Conservation (phyloP, 2,329 filamentous ascomycete genomes). For the Stachybotrys echinatus region DNA sequence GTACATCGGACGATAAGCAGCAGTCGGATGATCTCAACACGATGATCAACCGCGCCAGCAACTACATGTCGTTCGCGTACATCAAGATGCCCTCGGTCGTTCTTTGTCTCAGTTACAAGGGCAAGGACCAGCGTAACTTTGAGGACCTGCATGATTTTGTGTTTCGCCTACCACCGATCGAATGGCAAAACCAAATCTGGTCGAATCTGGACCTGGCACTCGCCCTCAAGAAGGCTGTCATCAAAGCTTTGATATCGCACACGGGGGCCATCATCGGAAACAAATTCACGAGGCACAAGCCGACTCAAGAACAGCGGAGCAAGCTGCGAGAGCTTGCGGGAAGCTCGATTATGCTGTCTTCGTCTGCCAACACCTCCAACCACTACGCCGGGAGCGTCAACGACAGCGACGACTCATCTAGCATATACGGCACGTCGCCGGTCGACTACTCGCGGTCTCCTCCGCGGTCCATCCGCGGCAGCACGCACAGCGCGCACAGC, state of each 20-base stretch:
- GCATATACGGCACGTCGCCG: slow-evolving; percentile 45
- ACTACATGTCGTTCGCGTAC: slow-evolving; percentile 95
- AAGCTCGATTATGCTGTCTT: slow-evolving; percentile 58
- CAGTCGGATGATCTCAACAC: slow-evolving; percentile 86
- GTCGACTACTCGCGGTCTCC: slow-evolving; percentile 56
- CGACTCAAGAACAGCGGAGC: slow-evolving; percentile 71
- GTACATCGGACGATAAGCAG: slow-evolving; percentile 49
- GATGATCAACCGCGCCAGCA: slow-evolving; percentile 93
- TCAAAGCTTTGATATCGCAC: slow-evolving; percentile 89
- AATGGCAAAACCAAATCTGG: slow-evolving; percentile 99
- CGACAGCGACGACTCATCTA: slow-evolving; percentile 53
- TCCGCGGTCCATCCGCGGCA: slow-evolving; percentile 45
- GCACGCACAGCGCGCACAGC: slow-evolving; percentile 34
- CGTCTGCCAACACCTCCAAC: slow-evolving; percentile 28
- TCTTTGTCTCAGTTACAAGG: slow-evolving; percentile 93
- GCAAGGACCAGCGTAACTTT: slow-evolving; percentile 89
- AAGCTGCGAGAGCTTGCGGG: slow-evolving; percentile 81
- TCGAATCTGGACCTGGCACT: slow-evolving; percentile 93
- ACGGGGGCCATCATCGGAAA: slow-evolving; percentile 96
- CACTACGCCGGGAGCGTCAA: slow-evolving; percentile 37
- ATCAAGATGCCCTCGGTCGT: slow-evolving; percentile 95
- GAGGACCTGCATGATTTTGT: slow-evolving; percentile 98
- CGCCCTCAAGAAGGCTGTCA: slow-evolving; percentile 88
- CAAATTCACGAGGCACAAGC: slow-evolving; percentile 87
- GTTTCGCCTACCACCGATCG: slow-evolving; percentile 87